Evolutionary conservation across 2,329 filamentous ascomycete genomes (phyloP), one percentile per base, ranked within the genome.

Genomic region (Fulvia fulva): DNA sequence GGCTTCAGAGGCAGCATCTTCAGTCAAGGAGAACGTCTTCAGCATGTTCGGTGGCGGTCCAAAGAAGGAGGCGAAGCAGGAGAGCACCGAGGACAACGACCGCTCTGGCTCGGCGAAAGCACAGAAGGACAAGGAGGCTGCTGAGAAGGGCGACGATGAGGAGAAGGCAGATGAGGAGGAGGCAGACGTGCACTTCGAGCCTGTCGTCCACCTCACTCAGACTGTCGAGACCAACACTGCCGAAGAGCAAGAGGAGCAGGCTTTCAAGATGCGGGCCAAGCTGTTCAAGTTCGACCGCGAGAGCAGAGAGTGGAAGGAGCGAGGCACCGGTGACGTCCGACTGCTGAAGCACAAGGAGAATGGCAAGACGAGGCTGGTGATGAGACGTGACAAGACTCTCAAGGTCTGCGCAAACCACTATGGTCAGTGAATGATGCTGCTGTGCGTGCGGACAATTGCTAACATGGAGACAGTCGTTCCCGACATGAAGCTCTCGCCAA

Each of bases 321-420:
- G 94, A 74, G 94, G 94, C 66, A 97, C 94, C 65, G 94, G 94
- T 70, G 93, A 97, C 71, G 92, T 97, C 65, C 87, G 93, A 73
- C 84, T 99, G 77, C 83, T 99, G 74, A 97, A 97, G 87, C 94
- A 99, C 84, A 94, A 91, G 85, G 92, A 97, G 82, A 97, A 96
- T 77, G 87, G 89, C 79, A 97, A 97, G 88, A 96, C 92, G 59
- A 87, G 94, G 70, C 82, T 99, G 71, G 94, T 99, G 69, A 99
- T 99, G 94, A 89, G 94, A 77, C 86, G 94, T 75, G 94, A 99
- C 83, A 97, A 97, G 90, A 99, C 94, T 62, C 87, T 97, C 81
- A 99, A 99, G 85, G 94, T 99, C 79, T 99, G 94, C 87, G 94
- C 94, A 75, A 99, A 99, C 83, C 94, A 99, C 84, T 99, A 99